Conservation (phyloP, 768 basidiomycete species). For the Psilocybe azurescens region DNA sequence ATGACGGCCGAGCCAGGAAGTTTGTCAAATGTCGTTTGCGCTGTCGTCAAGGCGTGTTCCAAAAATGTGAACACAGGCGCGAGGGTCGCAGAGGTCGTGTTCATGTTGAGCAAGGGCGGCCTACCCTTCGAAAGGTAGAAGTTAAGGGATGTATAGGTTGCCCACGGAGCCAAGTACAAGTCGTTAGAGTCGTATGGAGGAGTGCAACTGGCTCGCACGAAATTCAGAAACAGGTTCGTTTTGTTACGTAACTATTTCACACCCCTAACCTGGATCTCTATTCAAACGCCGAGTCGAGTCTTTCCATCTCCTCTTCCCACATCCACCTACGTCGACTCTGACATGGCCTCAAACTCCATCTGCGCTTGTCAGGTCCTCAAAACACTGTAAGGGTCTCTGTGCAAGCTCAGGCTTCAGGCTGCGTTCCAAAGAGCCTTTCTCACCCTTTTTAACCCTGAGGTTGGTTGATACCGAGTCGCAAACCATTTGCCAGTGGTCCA, state of each 20-base stretch:
- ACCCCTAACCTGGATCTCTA: background rate
- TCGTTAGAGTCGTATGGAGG: background rate
- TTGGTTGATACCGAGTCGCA: too few species aligned
- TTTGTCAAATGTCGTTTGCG: constrained; percentile 72
- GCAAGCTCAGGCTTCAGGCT: too few species aligned
- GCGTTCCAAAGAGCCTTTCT: too few species aligned
- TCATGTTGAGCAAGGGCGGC: constrained; percentile 28
- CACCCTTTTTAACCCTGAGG: too few species aligned
- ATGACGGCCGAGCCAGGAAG: constrained; percentile 84
- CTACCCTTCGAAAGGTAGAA: background rate
- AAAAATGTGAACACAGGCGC: constrained; percentile 68
- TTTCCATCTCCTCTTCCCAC: too few species aligned
- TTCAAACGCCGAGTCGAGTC: too few species aligned
- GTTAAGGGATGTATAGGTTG: background rate
- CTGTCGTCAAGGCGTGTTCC: constrained; percentile 59
- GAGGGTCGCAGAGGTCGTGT: constrained; percentile 38
- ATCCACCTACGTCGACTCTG: too few species aligned
- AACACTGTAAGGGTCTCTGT: too few species aligned
- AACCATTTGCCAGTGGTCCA: too few species aligned
- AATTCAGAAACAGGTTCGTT: background rate
- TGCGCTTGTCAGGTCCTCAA: too few species aligned
- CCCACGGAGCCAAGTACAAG: background rate
- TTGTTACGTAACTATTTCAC: background rate
- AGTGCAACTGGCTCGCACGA: background rate
- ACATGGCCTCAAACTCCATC: too few species aligned